Conservation (phyloP, 2,329 filamentous ascomycete species). For the Alternaria sp. region DNA sequence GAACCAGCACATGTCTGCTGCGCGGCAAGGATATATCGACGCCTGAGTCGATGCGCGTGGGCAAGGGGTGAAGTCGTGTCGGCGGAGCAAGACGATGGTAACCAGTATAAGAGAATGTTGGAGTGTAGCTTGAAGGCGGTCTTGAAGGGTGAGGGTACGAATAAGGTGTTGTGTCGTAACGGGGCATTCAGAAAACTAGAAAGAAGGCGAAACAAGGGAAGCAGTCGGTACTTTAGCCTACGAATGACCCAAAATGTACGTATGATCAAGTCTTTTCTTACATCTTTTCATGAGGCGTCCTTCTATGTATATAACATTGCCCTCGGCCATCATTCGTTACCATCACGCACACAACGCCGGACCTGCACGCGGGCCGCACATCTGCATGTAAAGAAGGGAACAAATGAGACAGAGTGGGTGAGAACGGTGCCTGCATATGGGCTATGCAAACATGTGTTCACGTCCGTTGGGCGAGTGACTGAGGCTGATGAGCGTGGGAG, state of each 20-base stretch:
- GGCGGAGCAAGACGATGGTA: slow-evolving; percentile 39
- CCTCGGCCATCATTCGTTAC: slow-evolving; percentile 29
- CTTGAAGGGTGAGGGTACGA: slow-evolving; percentile 27
- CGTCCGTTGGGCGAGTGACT: slow-evolving; percentile 37
- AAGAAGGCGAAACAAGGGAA: slow-evolving; percentile 19
- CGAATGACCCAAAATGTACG: slow-evolving; percentile 21
- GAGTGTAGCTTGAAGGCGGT: slow-evolving; percentile 33
- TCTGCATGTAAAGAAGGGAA: slow-evolving; percentile 16
- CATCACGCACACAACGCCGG: slow-evolving; percentile 25
- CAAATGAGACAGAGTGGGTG: slow-evolving; percentile 38
- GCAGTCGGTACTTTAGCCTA: slow-evolving; percentile 27
- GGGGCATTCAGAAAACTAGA: slow-evolving; percentile 33
- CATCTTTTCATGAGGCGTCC: slow-evolving; percentile 24
- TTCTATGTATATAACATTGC: slow-evolving; percentile 29
- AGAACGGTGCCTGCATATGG: slow-evolving; percentile 37
- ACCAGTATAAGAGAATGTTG: slow-evolving; percentile 28
- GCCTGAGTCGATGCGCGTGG: slow-evolving; percentile 29
- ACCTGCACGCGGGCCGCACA: slow-evolving; percentile 30
- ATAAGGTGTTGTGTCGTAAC: slow-evolving; percentile 27
- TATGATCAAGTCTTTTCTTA: slow-evolving; percentile 19
- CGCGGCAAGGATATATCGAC: slow-evolving; percentile 19
- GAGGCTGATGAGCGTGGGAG: slow-evolving; percentile 36
- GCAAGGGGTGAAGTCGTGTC: slow-evolving; percentile 30
- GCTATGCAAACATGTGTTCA: slow-evolving; percentile 42
- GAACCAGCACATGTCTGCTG: slow-evolving; percentile 45